These are phyloP conservation scores for Ogataea polymorpha DNA, from an alignment of 805 yeast genomes.

Conservation along the genomic window DNA sequence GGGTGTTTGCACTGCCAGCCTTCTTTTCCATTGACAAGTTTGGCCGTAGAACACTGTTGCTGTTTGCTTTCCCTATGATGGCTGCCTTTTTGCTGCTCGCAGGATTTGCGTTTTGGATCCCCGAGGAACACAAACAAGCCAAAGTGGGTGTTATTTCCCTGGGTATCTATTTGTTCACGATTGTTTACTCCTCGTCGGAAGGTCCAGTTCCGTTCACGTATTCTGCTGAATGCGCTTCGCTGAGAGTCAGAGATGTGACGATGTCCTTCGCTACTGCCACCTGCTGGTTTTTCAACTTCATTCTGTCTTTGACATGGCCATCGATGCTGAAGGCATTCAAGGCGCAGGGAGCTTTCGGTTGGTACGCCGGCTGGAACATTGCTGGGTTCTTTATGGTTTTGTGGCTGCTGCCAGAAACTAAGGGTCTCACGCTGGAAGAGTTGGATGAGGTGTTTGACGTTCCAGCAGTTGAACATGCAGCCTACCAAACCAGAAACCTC, in stretches of 20 bases:
- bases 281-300: slow-evolving; percentile 70
- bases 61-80: slow-evolving; percentile 64
- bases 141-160: slow-evolving; percentile 64
- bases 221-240: slow-evolving; percentile 80
- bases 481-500: slow-evolving; percentile 39
- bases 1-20: slow-evolving; percentile 37
- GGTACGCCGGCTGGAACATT: slow-evolving; percentile 83
- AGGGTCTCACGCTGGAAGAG: slow-evolving; percentile 71
- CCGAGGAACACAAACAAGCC: slow-evolving; percentile 40
- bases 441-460: slow-evolving; percentile 70
- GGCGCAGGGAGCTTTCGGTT: slow-evolving; percentile 84
- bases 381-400: slow-evolving; percentile 68
- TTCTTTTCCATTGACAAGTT: slow-evolving; percentile 33
- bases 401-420: slow-evolving; percentile 71
- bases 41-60: slow-evolving; percentile 51
- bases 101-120: slow-evolving; percentile 72
- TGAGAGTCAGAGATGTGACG: slow-evolving; percentile 75
- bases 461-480: slow-evolving; percentile 52
- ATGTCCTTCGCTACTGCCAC: slow-evolving; percentile 78
- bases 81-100: slow-evolving; percentile 54
- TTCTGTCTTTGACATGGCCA: slow-evolving; percentile 78
- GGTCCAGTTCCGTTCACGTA: slow-evolving; percentile 91
- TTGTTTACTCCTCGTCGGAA: slow-evolving; percentile 78
- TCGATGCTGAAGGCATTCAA: slow-evolving; percentile 61
- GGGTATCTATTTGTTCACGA: slow-evolving; percentile 72